Conservation (phyloP, 768 basidiomycete species). For the Rhizopogon roseolus region DNA sequence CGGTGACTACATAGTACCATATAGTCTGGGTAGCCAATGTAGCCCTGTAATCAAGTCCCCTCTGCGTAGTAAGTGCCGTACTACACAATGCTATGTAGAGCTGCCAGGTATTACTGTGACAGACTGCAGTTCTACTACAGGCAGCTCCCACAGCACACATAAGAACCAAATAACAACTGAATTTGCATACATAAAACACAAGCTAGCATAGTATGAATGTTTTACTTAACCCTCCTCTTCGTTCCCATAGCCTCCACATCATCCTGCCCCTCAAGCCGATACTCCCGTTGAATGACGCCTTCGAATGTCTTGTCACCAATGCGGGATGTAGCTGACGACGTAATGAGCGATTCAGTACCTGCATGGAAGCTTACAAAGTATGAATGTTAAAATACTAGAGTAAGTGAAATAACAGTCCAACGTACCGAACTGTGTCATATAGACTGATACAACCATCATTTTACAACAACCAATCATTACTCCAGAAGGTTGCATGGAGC, state of each 20-base stretch:
- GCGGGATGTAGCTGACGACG: neutral
- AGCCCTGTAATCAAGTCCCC: too few species aligned
- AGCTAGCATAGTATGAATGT: neutral
- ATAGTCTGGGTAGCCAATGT: too few species aligned
- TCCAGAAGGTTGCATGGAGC: slow-evolving; percentile 16
- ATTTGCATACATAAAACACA: neutral
- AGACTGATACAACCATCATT: slow-evolving; percentile 13
- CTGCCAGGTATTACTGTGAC: too few species aligned
- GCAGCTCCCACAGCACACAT: too few species aligned
- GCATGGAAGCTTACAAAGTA: slow-evolving; percentile 3
- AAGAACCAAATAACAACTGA: neutral
- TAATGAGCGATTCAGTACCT: neutral
- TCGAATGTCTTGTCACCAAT: neutral
- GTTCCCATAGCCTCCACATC: neutral
- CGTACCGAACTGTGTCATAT: neutral
- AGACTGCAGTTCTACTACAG: too few species aligned
- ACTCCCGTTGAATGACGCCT: neutral
- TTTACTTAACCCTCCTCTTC: too few species aligned
- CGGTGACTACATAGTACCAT: too few species aligned
- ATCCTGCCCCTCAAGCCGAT: neutral
- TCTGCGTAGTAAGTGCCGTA: too few species aligned
- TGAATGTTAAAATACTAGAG: neutral
- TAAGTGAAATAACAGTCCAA: neutral
- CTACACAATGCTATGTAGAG: too few species aligned
- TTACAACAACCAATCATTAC: slow-evolving; percentile 17